Conservation (phyloP, 2,329 filamentous ascomycete genomes). For the Dactylellina haptotyla region DNA sequence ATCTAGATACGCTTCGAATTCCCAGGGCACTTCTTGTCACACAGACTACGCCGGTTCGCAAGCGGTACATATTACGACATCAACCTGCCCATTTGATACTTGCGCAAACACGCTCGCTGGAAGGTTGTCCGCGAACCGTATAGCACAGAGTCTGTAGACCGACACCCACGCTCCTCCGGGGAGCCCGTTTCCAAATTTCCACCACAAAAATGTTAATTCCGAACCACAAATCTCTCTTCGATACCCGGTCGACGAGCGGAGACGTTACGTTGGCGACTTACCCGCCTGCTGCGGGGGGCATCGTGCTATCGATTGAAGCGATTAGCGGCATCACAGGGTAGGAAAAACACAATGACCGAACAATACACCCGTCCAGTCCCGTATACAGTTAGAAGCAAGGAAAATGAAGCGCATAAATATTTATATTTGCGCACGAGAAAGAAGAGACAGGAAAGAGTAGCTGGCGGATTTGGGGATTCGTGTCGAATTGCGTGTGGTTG, state of each 20-base stretch:
- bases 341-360: conserved; percentile 24
- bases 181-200: neutral
- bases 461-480: neutral
- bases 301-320: conserved; percentile 39
- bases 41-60: no score
- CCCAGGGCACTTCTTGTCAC: no score
- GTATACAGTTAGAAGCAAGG: neutral
- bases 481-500: neutral
- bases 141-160: neutral
- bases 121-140: neutral
- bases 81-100: no score
- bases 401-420: neutral
- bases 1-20: no score
- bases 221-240: conserved; percentile 2
- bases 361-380: neutral
- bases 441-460: neutral
- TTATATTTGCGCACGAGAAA: no score
- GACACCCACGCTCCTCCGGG: neutral
- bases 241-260: neutral
- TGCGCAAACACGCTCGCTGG: no score
- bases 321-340: conserved; percentile 54
- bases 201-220: neutral
- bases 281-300: conserved; percentile 28
- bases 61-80: no score
- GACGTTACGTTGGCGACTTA: conserved; percentile 7